phyloP scores from a whole-genome alignment of 192 early-diverging fungal genomes.

The Linnemannia exigua region DNA sequence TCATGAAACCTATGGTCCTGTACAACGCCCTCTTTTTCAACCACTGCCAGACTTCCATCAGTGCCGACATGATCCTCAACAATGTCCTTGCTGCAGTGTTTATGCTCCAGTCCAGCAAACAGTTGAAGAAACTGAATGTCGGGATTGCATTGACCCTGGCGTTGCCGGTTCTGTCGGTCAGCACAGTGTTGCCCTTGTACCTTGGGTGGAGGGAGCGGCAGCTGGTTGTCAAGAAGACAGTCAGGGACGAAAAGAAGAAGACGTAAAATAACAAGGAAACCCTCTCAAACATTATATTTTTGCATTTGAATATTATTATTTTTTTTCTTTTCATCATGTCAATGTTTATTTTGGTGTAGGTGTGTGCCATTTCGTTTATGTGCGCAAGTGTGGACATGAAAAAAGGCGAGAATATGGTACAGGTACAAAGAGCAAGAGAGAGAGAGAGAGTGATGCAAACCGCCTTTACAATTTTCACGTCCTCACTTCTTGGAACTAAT shows the following conservation, averaged over 20 bases:
- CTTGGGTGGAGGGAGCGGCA: constrained; percentile 52
- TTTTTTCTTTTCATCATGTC: background rate
- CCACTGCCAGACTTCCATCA: constrained; percentile 55
- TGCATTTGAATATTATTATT: background rate
- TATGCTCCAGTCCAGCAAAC: constrained; percentile 45
- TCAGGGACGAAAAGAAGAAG: constrained; percentile 24
- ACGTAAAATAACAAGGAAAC: constrained; percentile 2
- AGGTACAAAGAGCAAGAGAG: too few species aligned
- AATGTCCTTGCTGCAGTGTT: constrained; percentile 38
- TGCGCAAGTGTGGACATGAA: background rate
- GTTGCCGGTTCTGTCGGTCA: constrained; percentile 46
- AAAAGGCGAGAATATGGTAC: background rate
- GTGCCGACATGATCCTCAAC: constrained; percentile 50
- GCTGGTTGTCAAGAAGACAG: constrained; percentile 6
- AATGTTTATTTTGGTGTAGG: background rate
- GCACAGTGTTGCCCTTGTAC: constrained; percentile 41
- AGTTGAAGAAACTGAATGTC: constrained; percentile 31
- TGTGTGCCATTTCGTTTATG: background rate
- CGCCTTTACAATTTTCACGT: too few species aligned
- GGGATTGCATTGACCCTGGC: constrained; percentile 19
- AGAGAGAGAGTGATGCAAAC: too few species aligned
- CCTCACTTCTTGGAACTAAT: background rate
- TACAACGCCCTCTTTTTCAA: constrained; percentile 46
- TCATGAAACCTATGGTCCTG: constrained; percentile 33
- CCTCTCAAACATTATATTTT: background rate